Conservation (phyloP, 192 early-diverging fungal genomes). For the Coemansia nantahalensis region DNA sequence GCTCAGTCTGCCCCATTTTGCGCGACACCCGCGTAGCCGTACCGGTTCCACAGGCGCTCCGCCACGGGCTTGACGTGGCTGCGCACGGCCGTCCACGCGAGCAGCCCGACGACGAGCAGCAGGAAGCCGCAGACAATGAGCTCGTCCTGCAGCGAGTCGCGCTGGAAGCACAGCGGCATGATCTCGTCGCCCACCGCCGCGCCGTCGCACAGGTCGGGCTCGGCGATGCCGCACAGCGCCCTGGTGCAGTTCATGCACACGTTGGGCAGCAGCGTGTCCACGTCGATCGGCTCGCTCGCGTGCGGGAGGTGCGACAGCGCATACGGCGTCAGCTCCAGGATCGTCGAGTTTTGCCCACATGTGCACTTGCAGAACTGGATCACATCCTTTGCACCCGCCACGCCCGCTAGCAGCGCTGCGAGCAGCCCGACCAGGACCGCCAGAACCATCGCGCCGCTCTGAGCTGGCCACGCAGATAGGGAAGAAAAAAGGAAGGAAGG, state of each 20-base stretch:
- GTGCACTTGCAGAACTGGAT: conserved; percentile 52
- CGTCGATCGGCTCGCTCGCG: conserved; percentile 47
- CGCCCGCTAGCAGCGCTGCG: background rate
- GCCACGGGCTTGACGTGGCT: conserved; percentile 25
- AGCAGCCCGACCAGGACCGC: background rate
- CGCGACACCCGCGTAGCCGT: conserved; percentile 13
- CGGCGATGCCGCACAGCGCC: conserved; percentile 38
- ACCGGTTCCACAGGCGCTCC: conserved; percentile 34
- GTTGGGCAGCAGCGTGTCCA: conserved; percentile 44
- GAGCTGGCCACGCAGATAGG: too few species aligned
- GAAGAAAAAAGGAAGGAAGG: background rate
- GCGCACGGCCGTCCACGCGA: conserved; percentile 42
- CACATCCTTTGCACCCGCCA: conserved; percentile 22
- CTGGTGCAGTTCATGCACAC: conserved; percentile 55
- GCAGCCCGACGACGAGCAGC: conserved; percentile 33
- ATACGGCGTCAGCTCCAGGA: conserved; percentile 45
- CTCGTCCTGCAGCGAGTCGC: conserved; percentile 53
- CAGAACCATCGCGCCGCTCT: background rate
- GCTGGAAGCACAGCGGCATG: conserved; percentile 51
- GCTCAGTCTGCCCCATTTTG: background rate
- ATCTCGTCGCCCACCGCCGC: conserved; percentile 51
- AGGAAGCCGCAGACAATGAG: conserved; percentile 45
- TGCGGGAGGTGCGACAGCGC: conserved; percentile 47
- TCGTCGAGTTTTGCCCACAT: conserved; percentile 51
- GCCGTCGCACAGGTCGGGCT: conserved; percentile 51